A percentile compares a stretch with the other conserved stretches of the same genome.
Conservation (phyloP, 306 rosid species). For the Quercus suber region DNA sequence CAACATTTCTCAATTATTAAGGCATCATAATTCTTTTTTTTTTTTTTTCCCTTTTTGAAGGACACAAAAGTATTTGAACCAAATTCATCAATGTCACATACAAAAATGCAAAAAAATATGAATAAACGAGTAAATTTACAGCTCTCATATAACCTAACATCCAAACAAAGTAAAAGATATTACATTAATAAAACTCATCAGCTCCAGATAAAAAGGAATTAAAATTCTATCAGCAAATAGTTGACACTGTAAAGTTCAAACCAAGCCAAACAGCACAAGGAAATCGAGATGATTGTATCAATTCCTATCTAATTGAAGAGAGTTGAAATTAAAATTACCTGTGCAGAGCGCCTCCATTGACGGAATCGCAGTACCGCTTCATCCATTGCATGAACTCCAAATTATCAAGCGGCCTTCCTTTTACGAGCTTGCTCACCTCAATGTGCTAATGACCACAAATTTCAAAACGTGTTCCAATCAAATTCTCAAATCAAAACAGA, state of each 20-base stretch:
- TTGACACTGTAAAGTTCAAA: not conserved
- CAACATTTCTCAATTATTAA: no score
- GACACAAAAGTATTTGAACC: no score
- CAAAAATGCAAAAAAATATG: no score
- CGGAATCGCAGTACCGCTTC: constrained; percentile 90
- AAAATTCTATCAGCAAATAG: no score
- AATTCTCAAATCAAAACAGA: not conserved
- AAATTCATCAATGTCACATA: no score
- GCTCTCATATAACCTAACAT: no score
- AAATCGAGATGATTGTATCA: not conserved
- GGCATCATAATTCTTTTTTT: no score
- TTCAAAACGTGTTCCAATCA: not conserved
- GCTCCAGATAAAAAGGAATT: no score
- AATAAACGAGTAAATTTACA: no score
- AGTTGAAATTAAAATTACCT: constrained; percentile 28
- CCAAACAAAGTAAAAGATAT: no score
- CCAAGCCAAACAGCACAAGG: not conserved
- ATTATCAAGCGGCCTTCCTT: constrained; percentile 92
- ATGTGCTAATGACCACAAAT: constrained; percentile 47
- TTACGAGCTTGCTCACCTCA: constrained; percentile 88
- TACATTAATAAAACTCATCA: no score
- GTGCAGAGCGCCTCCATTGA: constrained; percentile 46
- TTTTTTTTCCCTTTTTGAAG: no score
- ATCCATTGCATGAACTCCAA: constrained; percentile 98
- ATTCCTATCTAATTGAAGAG: not conserved